These are phyloP conservation scores for Nigrospora osmanthi DNA, from an alignment of 2,329 filamentous ascomycete species.

Conservation along the genomic window DNA sequence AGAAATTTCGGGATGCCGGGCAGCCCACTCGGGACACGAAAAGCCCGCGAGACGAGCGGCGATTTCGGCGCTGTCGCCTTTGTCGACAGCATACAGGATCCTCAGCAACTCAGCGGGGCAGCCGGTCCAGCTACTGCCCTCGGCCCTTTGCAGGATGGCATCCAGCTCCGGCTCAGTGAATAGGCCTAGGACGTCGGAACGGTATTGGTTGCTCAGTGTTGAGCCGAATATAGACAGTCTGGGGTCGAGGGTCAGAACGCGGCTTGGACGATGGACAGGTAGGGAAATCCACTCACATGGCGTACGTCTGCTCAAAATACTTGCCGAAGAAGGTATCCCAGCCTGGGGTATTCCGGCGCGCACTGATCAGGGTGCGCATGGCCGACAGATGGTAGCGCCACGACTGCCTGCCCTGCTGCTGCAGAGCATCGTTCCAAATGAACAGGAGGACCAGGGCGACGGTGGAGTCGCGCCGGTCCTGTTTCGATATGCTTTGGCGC, in stretches of 20 bases:
- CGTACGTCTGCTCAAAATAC: constrained; percentile 1
- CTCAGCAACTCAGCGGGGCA: constrained; percentile 2
- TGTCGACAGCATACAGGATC: not conserved
- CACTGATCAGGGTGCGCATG: constrained; percentile 3
- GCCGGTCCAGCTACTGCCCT: constrained; percentile 3
- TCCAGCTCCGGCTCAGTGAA: not conserved
- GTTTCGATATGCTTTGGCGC: not conserved
- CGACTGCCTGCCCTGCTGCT: constrained; percentile 1
- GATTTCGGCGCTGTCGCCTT: not conserved
- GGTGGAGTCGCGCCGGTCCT: constrained; percentile 2
- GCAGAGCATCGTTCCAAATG: constrained; percentile 4
- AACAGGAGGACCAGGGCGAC: constrained; percentile 2
- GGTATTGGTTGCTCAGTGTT: not conserved
- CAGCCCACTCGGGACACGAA: not conserved
- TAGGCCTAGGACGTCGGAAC: not conserved
- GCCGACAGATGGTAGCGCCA: constrained; percentile 4
- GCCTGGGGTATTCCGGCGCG: not conserved
- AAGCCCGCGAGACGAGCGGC: not conserved
- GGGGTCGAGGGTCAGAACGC: not conserved
- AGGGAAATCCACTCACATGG: not conserved
- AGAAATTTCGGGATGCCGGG: not conserved
- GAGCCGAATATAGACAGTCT: not conserved
- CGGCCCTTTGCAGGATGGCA: constrained; percentile 2
- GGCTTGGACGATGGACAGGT: no score
- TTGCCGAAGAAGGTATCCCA: not conserved